These are phyloP conservation scores for Moesziomyces parantarcticus DNA, from an alignment of 1,284 basidiomycete genomes.

Conservation along the genomic window DNA sequence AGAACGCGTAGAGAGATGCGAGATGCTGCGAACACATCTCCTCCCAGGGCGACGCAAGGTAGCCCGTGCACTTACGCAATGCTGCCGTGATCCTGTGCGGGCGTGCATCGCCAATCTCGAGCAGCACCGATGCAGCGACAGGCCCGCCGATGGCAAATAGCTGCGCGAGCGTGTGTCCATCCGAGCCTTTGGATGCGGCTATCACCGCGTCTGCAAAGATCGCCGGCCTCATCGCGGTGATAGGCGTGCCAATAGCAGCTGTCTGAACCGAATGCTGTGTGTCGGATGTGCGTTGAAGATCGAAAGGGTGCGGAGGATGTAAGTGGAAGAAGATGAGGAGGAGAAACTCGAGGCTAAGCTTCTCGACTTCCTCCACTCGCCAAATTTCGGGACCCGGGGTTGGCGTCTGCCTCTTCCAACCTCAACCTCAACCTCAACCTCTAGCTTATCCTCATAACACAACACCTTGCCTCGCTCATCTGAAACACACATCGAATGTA, in stretches of 20 bases:
- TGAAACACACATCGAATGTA: too few species aligned
- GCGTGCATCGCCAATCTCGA: slow-evolving; percentile 38
- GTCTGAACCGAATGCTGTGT: background rate
- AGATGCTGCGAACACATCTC: slow-evolving; percentile 55
- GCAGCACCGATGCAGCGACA: slow-evolving; percentile 21
- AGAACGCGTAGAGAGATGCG: slow-evolving; percentile 36
- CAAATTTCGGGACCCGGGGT: background rate
- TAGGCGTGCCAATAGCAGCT: background rate
- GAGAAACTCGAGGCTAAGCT: background rate
- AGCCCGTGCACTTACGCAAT: slow-evolving; percentile 49
- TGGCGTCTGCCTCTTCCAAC: background rate
- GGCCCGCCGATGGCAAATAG: slow-evolving; percentile 49
- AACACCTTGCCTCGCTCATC: too few species aligned
- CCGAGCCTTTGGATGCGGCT: slow-evolving; percentile 12
- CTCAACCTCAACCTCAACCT: too few species aligned
- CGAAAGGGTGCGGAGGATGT: background rate
- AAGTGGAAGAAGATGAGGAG: background rate
- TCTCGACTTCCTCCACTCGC: background rate
- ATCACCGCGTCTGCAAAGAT: slow-evolving; percentile 51
- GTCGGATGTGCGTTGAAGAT: background rate
- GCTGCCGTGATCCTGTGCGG: slow-evolving; percentile 29
- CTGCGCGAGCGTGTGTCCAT: slow-evolving; percentile 49
- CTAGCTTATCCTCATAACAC: too few species aligned
- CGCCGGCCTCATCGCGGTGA: slow-evolving; percentile 31
- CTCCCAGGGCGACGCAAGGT: slow-evolving; percentile 54